Conservation (phyloP, 1,284 basidiomycete species). For the Cryptococcus sp. region DNA sequence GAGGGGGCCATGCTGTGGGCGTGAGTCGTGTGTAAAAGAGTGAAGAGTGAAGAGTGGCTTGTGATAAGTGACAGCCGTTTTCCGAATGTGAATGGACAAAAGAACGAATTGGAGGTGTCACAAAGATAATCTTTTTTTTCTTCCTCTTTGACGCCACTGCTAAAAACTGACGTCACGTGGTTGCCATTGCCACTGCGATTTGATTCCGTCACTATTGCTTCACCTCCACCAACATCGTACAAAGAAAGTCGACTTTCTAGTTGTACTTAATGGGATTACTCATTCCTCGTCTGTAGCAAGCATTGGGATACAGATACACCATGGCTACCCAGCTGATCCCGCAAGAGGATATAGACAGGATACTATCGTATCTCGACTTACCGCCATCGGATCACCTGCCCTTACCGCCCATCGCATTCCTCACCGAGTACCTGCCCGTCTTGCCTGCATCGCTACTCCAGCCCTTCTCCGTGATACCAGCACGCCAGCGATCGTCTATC, state of each 20-base stretch:
- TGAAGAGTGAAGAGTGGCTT: too few relatives aligned
- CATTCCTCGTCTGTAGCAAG: background rate
- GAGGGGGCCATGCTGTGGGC: constrained; percentile 52
- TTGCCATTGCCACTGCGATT: background rate
- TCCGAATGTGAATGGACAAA: background rate
- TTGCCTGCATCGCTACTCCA: constrained; percentile 33
- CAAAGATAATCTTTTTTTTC: constrained; percentile 1
- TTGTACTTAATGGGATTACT: background rate
- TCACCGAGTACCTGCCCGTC: constrained; percentile 24
- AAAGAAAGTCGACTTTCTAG: background rate
- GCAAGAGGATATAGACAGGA: constrained; percentile 27
- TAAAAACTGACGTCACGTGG: constrained; percentile 26
- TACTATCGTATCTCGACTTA: constrained; percentile 32
- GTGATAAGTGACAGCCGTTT: too few relatives aligned
- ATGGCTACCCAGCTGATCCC: constrained; percentile 18
- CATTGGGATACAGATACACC: background rate
- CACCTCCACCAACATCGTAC: background rate
- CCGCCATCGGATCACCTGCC: constrained; percentile 26
- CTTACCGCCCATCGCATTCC: constrained; percentile 32
- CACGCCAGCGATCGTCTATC: constrained; percentile 37
- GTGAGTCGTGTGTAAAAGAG: background rate
- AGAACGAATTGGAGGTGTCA: background rate
- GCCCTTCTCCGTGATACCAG: constrained; percentile 31
- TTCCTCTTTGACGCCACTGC: background rate
- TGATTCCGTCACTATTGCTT: constrained; percentile 16